Evolutionary conservation across 129 eudicot species (phyloP), one percentile per base, ranked within the genome.

Genomic region (Flaveria linearis): DNA sequence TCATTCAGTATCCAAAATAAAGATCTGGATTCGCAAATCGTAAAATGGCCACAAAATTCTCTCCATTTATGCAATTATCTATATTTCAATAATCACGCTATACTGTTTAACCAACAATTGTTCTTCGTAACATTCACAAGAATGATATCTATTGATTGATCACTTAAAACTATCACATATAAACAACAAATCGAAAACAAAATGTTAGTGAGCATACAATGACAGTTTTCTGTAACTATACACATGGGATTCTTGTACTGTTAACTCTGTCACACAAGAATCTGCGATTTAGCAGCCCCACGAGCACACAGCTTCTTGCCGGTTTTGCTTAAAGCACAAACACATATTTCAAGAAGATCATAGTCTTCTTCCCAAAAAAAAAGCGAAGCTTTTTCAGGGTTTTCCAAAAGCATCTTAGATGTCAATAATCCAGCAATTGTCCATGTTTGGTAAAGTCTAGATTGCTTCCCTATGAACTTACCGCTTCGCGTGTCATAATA

Each of bases 361-460:
- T 95, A 95, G 71, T 95, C 99, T 88, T 95, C 97, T 33, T 95
- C 96, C 97, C 92, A 91, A 63, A 72, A 91, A 46, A 95, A 79
- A 49, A 81, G 84, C 12, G 97, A 76, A 66, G 98, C 99, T 72
- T 73, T 84, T 50, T 89, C 90, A 4, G 96, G 99, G 20, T 95
- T 95, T 62, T 82, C 92, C 81, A 95, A 69, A 13, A 95, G 91
- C 97, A 89, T 82, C 81, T 87, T 95, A 11, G 99, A 95, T 41
- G 97, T 89, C 62, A 91, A 68, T 77, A 45, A 91, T 50, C 99
- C 99, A 25, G 99, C 96, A 66, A 95, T 78, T 7, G 99, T 89
- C 99, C 99, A 95, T 33, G 99, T 95, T 85, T 95, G 99, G 80
- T 91, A 85, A 7, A 89, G 90, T 70, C 99, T 86, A 3, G 99